A percentile compares a stretch with the other conserved stretches of the same genome.
These are phyloP conservation scores for Vitis hybrid DNA, from an alignment of 177 flowering plant genomes.

Conservation along the genomic window DNA sequence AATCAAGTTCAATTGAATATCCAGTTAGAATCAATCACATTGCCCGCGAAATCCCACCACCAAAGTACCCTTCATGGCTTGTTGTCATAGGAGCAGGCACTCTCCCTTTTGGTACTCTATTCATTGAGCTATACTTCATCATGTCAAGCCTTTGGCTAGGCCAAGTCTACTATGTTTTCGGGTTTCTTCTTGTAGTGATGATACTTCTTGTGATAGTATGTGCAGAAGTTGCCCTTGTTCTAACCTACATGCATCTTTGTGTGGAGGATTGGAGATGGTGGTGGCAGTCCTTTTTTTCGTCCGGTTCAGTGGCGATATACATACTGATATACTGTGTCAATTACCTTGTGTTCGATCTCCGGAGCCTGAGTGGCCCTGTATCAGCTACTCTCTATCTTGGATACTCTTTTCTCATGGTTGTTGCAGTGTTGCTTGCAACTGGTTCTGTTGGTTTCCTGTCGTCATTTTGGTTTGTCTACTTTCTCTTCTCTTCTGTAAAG, in stretches of 20 bases:
- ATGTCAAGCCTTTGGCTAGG: slow-evolving; percentile 36
- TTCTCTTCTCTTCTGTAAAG: slow-evolving; percentile 29
- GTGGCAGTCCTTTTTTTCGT: slow-evolving; percentile 36
- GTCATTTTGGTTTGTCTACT: slow-evolving; percentile 29
- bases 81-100: slow-evolving; percentile 18
- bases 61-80: slow-evolving; percentile 28
- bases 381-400: slow-evolving; percentile 30
- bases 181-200: slow-evolving; percentile 21
- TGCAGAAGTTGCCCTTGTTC: slow-evolving; percentile 28
- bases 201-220: slow-evolving; percentile 22
- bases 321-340: slow-evolving; percentile 18
- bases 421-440: slow-evolving; percentile 26
- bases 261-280: slow-evolving; percentile 39
- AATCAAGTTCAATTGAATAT: too few relatives aligned
- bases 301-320: slow-evolving; percentile 26
- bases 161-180: slow-evolving; percentile 30
- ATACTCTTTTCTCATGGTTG: slow-evolving; percentile 24
- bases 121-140: slow-evolving; percentile 36
- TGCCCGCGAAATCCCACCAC: slow-evolving; percentile 18
- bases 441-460: slow-evolving; percentile 28
- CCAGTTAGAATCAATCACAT: too few relatives aligned
- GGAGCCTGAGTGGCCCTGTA: slow-evolving; percentile 29
- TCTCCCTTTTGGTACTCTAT: slow-evolving; percentile 23
- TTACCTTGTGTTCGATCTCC: slow-evolving; percentile 30
- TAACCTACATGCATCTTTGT: slow-evolving; percentile 34